Percentiles rank a stretch among this genome's conserved stretches.
phyloP scores from a whole-genome alignment of 225 moss, liverwort and hornwort species.

The Physcomitrium patens region DNA sequence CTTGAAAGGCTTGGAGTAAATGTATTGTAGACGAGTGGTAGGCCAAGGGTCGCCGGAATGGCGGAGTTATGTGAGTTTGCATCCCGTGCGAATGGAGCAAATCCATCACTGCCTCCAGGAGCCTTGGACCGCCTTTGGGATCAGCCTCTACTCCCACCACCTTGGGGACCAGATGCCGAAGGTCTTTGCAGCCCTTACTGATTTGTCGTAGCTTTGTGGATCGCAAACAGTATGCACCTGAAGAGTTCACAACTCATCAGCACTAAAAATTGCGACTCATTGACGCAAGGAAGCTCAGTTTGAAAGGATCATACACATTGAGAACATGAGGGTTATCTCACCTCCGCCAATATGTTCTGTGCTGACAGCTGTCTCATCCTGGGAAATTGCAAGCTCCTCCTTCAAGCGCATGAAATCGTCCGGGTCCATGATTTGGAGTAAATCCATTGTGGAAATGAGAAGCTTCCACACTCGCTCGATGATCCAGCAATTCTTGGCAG shows the following conservation, averaged over 20 bases:
- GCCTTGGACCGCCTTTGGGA: conserved; percentile 75
- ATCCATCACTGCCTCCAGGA: conserved; percentile 77
- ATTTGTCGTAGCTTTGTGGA: conserved; percentile 67
- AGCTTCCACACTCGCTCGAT: conserved; percentile 90
- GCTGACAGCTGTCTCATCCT: conserved; percentile 46
- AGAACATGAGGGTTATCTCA: neutral
- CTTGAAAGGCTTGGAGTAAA: conserved; percentile 80
- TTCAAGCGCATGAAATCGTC: conserved; percentile 85
- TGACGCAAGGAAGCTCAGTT: neutral
- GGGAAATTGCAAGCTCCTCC: conserved; percentile 68
- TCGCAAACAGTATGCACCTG: conserved; percentile 73
- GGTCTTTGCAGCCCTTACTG: conserved; percentile 76
- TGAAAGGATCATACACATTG: neutral
- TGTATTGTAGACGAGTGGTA: conserved; percentile 75
- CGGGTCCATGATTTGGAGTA: conserved; percentile 88
- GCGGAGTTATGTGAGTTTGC: conserved; percentile 38
- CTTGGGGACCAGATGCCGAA: conserved; percentile 72
- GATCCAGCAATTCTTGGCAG: conserved; percentile 81
- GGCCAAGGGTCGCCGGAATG: conserved; percentile 42
- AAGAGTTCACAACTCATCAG: neutral
- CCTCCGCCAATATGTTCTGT: conserved; percentile 53
- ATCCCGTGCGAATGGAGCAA: conserved; percentile 76
- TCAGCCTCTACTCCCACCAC: conserved; percentile 80
- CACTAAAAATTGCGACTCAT: neutral
- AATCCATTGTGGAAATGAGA: conserved; percentile 64